phyloP scores from a whole-genome alignment of 441 rosid genomes.

The Populus trichocarpa region DNA sequence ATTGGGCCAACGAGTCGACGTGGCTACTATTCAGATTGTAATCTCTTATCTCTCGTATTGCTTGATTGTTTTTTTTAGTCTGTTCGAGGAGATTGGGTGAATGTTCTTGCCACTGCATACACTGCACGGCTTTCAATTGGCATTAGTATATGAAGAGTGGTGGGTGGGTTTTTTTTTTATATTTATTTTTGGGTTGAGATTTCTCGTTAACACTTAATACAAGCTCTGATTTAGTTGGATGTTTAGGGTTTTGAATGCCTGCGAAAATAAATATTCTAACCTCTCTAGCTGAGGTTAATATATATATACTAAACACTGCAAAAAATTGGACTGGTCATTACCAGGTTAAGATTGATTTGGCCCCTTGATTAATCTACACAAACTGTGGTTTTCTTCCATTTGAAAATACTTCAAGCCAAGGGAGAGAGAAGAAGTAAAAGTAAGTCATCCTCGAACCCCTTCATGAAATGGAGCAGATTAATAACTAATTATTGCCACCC shows the following conservation, averaged over 20 bases:
- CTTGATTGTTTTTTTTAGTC: background rate
- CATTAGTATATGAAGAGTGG: background rate
- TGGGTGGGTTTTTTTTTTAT: background rate
- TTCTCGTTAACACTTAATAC: background rate
- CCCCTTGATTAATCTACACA: background rate
- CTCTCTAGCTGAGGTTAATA: background rate
- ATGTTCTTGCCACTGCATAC: constrained; percentile 4
- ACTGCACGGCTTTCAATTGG: background rate
- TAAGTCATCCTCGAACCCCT: too few relatives aligned
- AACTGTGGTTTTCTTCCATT: background rate
- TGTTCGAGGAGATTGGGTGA: background rate
- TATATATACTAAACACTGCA: background rate
- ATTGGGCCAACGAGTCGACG: constrained; percentile 11
- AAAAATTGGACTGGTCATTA: background rate
- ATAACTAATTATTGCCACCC: background rate
- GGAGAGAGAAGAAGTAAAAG: too few relatives aligned
- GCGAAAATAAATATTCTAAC: too few relatives aligned
- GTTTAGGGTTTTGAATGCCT: too few relatives aligned
- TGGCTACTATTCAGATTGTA: background rate
- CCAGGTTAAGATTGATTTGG: too few relatives aligned
- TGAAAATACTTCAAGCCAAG: background rate
- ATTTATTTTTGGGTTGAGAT: background rate
- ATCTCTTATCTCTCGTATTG: background rate
- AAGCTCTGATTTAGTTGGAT: background rate
- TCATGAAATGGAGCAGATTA: background rate